Percentiles rank a stretch among this genome's conserved stretches.
Conservation (phyloP, 2,329 filamentous ascomycete genomes). For the Xylariaceae sp. region DNA sequence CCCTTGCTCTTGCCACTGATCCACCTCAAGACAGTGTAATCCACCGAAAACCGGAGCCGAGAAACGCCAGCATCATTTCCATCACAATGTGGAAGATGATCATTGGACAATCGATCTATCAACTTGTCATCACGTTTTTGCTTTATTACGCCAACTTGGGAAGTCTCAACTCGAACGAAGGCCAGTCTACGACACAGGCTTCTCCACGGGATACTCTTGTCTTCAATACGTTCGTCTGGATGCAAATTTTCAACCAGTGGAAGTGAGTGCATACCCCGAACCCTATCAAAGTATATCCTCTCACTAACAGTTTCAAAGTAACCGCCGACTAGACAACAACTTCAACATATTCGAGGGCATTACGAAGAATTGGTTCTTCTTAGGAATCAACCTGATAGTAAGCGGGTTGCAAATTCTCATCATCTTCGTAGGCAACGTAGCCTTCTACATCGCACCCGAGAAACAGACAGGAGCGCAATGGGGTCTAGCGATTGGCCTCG, state of each 20-base stretch:
- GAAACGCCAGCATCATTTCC: conserved; percentile 65
- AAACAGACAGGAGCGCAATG: conserved; percentile 71
- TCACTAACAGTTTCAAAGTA: conserved; percentile 45
- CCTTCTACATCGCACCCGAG: conserved; percentile 66
- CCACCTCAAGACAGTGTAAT: conserved; percentile 80
- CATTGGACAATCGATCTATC: conserved; percentile 84
- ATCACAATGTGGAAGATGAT: conserved; percentile 99
- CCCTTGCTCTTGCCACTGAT: conserved; percentile 82
- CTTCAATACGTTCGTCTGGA: conserved; percentile 99
- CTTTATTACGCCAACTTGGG: conserved; percentile 64
- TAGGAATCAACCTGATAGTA: conserved; percentile 81
- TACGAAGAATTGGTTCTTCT: conserved; percentile 81
- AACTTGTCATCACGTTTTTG: conserved; percentile 74
- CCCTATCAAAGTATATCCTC: background rate
- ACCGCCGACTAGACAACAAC: conserved; percentile 86
- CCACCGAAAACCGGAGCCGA: conserved; percentile 65
- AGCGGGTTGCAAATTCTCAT: conserved; percentile 86
- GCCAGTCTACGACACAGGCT: too few species aligned
- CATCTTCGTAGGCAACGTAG: conserved; percentile 76
- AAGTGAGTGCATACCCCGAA: conserved; percentile 57
- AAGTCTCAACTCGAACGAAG: background rate
- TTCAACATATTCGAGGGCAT: conserved; percentile 96
- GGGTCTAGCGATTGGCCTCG: conserved; percentile 81
- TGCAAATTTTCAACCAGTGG: conserved; percentile 98
- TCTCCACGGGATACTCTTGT: conserved; percentile 73